phyloP scores from a whole-genome alignment of 768 basidiomycete species.

The Amanita molliuscula region DNA sequence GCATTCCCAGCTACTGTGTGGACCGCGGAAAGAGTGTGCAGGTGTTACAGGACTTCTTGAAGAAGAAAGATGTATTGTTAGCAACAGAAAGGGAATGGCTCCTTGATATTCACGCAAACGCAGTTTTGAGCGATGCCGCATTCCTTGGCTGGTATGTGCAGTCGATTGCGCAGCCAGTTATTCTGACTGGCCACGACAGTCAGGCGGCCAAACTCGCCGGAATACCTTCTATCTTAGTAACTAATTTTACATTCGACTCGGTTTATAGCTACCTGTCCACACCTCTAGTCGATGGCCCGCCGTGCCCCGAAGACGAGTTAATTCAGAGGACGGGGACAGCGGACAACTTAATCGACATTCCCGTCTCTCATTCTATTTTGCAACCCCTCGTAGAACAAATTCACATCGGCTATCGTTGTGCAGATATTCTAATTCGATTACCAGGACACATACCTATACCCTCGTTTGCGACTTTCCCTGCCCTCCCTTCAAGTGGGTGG shows the following conservation, averaged over 20 bases:
- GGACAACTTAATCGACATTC: slow-evolving; percentile 37
- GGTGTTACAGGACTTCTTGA: slow-evolving; percentile 48
- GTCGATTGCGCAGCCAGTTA: not conserved
- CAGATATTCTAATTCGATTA: slow-evolving; percentile 58
- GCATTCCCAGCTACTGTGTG: slow-evolving; percentile 46
- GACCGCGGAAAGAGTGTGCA: slow-evolving; percentile 62
- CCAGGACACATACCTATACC: slow-evolving; percentile 74
- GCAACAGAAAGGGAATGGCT: slow-evolving; percentile 53
- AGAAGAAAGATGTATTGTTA: slow-evolving; percentile 41
- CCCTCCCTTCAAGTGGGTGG: slow-evolving; percentile 57
- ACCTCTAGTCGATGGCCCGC: slow-evolving; percentile 31
- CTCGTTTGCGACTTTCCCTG: slow-evolving; percentile 43
- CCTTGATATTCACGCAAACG: slow-evolving; percentile 33
- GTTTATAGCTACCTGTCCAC: slow-evolving; percentile 72
- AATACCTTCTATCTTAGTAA: slow-evolving; percentile 64
- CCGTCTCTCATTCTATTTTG: slow-evolving; percentile 38
- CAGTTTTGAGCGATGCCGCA: slow-evolving; percentile 68
- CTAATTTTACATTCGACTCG: slow-evolving; percentile 81
- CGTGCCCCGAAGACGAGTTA: slow-evolving; percentile 4
- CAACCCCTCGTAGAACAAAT: slow-evolving; percentile 57
- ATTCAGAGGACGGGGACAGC: slow-evolving; percentile 11
- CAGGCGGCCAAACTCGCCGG: slow-evolving; percentile 53
- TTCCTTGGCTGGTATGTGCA: slow-evolving; percentile 62
- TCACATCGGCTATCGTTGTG: slow-evolving; percentile 54
- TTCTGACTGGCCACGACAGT: slow-evolving; percentile 21